Percentiles rank a stretch among this genome's conserved stretches.
phyloP scores from a whole-genome alignment of 1,284 basidiomycete genomes.

The Apiotrichum brassicae region DNA sequence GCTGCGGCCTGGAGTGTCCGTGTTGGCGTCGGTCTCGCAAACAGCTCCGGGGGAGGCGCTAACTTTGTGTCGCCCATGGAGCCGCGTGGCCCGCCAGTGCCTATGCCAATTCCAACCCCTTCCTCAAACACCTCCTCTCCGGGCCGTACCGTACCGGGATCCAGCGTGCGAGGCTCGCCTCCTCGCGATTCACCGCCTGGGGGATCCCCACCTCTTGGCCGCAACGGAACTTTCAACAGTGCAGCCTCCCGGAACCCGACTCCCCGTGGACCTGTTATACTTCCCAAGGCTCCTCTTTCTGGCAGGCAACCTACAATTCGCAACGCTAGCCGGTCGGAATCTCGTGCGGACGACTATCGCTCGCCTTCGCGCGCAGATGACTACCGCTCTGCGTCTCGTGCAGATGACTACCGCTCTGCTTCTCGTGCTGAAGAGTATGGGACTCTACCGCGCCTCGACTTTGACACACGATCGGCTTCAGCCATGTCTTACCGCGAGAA shows the following conservation, averaged over 20 bases:
- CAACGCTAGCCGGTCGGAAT: background rate
- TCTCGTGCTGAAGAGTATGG: slow-evolving; percentile 6
- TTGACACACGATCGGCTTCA: slow-evolving; percentile 6
- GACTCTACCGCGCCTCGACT: background rate
- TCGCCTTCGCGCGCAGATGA: background rate
- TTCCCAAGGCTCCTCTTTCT: slow-evolving; percentile 22
- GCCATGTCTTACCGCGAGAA: slow-evolving; percentile 4
- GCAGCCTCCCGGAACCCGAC: slow-evolving; percentile 1
- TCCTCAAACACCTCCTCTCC: background rate
- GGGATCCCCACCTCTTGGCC: no score
- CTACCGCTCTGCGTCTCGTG: slow-evolving; percentile 1
- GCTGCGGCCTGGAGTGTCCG: slow-evolving; percentile 57
- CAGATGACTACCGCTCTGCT: slow-evolving; percentile 2
- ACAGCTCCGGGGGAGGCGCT: background rate
- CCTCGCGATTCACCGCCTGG: background rate
- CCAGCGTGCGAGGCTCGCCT: background rate
- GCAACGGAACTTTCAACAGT: no score
- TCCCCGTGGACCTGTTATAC: slow-evolving; percentile 15
- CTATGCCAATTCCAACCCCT: background rate
- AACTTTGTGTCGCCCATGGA: no score
- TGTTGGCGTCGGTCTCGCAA: slow-evolving; percentile 32
- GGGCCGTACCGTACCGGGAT: background rate
- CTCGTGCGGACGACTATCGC: slow-evolving; percentile 1
- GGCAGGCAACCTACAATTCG: slow-evolving; percentile 9
- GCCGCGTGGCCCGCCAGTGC: background rate